phyloP scores from a whole-genome alignment of 306 rosid genomes.

The Vigna hirtella region DNA sequence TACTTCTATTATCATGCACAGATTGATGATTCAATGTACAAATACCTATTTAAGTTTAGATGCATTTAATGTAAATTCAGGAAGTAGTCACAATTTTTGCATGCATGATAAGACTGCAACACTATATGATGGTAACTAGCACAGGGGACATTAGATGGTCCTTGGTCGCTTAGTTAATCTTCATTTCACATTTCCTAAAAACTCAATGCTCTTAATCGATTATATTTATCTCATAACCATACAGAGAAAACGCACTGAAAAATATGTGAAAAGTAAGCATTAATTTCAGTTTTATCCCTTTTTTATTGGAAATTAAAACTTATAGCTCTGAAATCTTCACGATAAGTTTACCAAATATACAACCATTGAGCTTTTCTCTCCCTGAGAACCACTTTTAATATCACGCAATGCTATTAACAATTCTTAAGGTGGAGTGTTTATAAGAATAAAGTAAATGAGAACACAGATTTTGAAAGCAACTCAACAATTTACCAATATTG shows the following conservation, averaged over 20 bases:
- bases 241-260: neutral
- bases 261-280: neutral
- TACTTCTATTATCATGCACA: slow-evolving; percentile 51
- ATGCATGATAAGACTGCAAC: slow-evolving; percentile 21
- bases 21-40: slow-evolving; percentile 58
- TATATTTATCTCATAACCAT: neutral
- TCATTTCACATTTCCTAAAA: slow-evolving; percentile 9
- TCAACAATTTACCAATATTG: neutral
- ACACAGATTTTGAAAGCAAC: neutral
- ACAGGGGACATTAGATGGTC: neutral
- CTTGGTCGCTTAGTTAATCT: neutral
- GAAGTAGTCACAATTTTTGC: slow-evolving; percentile 41
- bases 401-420: neutral
- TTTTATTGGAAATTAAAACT: neutral
- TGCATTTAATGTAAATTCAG: slow-evolving; percentile 49
- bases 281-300: too few relatives aligned
- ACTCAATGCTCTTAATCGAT: neutral
- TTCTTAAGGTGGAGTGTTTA: neutral
- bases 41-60: slow-evolving; percentile 46
- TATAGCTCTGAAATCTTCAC: neutral
- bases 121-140: slow-evolving; percentile 26
- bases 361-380: neutral
- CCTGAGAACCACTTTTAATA: neutral
- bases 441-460: neutral
- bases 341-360: neutral